A percentile compares a stretch with the other conserved stretches of the same genome.
phyloP scores from a whole-genome alignment of 306 rosid species.

The Vigna angularis region DNA sequence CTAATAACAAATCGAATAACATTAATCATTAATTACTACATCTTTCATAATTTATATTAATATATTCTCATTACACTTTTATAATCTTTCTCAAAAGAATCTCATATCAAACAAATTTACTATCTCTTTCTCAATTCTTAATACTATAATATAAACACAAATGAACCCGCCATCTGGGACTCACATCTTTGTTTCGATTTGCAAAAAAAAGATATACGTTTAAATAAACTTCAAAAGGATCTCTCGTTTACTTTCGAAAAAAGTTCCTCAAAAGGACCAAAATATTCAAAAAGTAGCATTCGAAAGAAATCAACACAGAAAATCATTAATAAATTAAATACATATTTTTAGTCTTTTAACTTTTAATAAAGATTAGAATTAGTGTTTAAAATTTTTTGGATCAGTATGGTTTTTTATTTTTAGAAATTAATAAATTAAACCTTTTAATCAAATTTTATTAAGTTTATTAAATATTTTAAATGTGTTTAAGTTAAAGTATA shows the following conservation, averaged over 20 bases:
- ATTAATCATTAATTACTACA: constrained; percentile 2
- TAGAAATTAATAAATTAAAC: too few relatives aligned
- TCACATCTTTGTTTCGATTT: constrained; percentile 30
- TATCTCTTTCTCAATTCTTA: not conserved
- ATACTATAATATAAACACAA: not conserved
- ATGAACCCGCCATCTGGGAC: not conserved
- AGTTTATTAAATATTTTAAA: too few relatives aligned
- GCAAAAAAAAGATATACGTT: not conserved
- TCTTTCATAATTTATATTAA: not conserved
- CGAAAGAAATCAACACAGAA: not conserved
- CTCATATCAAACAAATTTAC: constrained; percentile 25
- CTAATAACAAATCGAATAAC: constrained; percentile 33
- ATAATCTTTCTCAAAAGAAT: constrained; percentile 2
- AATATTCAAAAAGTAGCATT: not conserved
- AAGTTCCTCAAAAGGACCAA: constrained; percentile 38
- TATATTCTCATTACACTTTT: not conserved
- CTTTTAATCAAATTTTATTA: too few relatives aligned
- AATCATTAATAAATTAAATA: not conserved
- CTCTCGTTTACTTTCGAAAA: constrained; percentile 23
- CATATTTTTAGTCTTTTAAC: too few relatives aligned
- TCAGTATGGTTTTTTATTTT: too few relatives aligned
- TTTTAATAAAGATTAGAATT: too few relatives aligned
- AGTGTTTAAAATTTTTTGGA: too few relatives aligned
- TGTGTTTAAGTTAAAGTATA: too few relatives aligned
- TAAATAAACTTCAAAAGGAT: not conserved